Base-by-base conservation (phyloP, 257 asterid species). In the Fraxinus americana region DNA sequence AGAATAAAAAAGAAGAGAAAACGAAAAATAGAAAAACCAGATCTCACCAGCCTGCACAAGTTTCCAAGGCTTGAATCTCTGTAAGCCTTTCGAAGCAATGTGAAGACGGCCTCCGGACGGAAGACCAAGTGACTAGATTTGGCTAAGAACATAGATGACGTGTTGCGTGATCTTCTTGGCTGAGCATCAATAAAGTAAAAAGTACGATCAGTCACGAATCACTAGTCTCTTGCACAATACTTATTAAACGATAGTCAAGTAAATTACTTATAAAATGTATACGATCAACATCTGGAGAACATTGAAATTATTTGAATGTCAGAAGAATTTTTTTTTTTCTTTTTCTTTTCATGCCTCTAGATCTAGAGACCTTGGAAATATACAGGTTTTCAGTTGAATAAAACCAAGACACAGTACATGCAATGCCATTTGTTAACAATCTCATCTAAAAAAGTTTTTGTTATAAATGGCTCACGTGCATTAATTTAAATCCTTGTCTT, bases 141-240 rank as follows among this genome's bases (percentile, higher is more conserved):
- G 76, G 96, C 91, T 75, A 77, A 75, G 79, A 78, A 73, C 63
- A 76, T 74, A 36, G 91, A 80, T 73, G 92, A 81, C 78, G 88
- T 72, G 78, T 83, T 87, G 73, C 97, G 89, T 27, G 93, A 86
- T 88, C 96, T 93, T 87, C 99, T 90, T 27, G 99, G 98, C 99
- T 95, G 90, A 71, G 75, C 83, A 87, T 48, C 73, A 73, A 83
- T 78, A 79, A 79, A 81, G 52, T 68, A 45, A 71, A 80, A 71
- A 38, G 65, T 71, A 57, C 12, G 67, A 76, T 87, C 68, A 83
- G 76, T 70, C 68, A 73, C 48, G 63, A 67, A 79, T 71, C 45
- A 74, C 16, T 14, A 59, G 67, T 21, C 13, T 8, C 73, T 74
- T 67, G 69, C 63, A 41, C 68, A 41, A 30, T 54, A 68, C 52